Conservation (phyloP, 1,139 yeast species). For the Geotrichum fermentans region DNA sequence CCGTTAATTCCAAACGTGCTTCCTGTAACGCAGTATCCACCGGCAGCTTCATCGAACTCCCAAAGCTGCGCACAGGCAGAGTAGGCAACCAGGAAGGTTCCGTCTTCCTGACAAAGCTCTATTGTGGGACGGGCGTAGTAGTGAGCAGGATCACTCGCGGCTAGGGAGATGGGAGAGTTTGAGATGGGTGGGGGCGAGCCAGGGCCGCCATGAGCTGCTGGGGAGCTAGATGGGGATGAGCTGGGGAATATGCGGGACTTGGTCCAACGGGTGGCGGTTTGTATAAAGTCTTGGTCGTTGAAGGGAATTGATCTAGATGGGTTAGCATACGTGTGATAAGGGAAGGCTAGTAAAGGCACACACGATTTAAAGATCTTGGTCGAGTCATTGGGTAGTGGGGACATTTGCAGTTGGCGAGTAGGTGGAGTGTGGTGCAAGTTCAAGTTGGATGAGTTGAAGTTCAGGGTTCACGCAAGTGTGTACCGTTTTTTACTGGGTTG, state of each 20-base stretch:
- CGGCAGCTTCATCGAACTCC: slow-evolving; percentile 24
- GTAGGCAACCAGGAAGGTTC: slow-evolving; percentile 24
- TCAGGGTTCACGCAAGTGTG: no score
- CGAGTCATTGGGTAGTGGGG: slow-evolving; percentile 18
- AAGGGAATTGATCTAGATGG: slow-evolving; percentile 24
- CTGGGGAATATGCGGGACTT: slow-evolving; percentile 26
- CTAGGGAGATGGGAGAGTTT: slow-evolving; percentile 13
- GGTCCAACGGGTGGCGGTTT: slow-evolving; percentile 32
- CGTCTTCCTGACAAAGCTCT: slow-evolving; percentile 19
- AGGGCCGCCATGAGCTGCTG: slow-evolving; percentile 16
- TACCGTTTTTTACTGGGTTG: no score
- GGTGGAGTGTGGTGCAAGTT: no score
- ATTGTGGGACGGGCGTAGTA: slow-evolving; percentile 20
- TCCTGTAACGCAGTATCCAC: slow-evolving; percentile 25
- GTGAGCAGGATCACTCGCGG: slow-evolving; percentile 10
- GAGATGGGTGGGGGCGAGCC: slow-evolving; percentile 19
- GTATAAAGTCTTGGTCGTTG: slow-evolving; percentile 26
- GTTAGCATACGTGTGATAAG: background rate
- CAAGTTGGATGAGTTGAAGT: no score
- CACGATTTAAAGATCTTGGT: slow-evolving; percentile 27
- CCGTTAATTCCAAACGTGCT: slow-evolving; percentile 26
- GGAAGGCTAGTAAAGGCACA: slow-evolving; percentile 7
- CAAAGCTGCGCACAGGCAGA: slow-evolving; percentile 27
- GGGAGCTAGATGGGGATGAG: background rate
- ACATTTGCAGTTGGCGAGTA: no score